phyloP scores from a whole-genome alignment of 1,284 basidiomycete genomes.

The Boletellus deceptivus region DNA sequence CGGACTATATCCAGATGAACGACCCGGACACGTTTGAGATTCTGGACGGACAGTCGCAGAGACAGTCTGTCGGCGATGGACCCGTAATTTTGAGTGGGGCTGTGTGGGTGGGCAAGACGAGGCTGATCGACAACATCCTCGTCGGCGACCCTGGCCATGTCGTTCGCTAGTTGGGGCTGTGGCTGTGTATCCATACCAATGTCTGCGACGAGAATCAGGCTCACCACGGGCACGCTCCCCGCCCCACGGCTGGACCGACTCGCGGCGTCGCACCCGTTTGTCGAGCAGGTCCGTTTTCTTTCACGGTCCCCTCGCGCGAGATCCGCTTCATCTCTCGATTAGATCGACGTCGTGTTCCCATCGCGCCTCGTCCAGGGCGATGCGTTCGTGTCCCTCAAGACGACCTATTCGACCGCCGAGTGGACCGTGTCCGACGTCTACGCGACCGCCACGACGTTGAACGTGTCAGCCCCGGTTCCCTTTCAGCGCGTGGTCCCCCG shows the following conservation, averaged over 20 bases:
- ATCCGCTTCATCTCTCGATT: constrained; percentile 9
- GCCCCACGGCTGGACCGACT: constrained; percentile 34
- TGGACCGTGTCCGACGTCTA: constrained; percentile 44
- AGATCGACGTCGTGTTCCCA: constrained; percentile 60
- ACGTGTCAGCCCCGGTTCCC: constrained; percentile 13
- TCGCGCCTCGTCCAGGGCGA: constrained; percentile 36
- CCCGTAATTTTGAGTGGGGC: constrained; percentile 86
- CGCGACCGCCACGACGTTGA: constrained; percentile 23
- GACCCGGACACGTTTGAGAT: constrained; percentile 75
- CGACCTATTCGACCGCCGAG: constrained; percentile 42
- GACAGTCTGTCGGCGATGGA: constrained; percentile 14
- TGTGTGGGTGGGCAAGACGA: constrained; percentile 82
- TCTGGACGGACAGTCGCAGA: constrained; percentile 38
- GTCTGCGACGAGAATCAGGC: constrained; percentile 15
- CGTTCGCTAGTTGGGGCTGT: constrained; percentile 2
- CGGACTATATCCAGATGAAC: constrained; percentile 92
- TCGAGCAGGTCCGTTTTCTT: constrained; percentile 43
- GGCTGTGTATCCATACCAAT: constrained; percentile 19
- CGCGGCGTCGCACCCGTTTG: constrained; percentile 48
- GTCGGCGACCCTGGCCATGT: constrained; percentile 13
- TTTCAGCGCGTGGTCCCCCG: constrained; percentile 7
- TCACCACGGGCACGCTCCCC: constrained; percentile 32
- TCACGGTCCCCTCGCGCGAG: not conserved
- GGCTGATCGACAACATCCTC: constrained; percentile 88
- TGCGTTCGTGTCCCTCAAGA: constrained; percentile 39